These are phyloP conservation scores for Dictyostelium intermedium DNA, from an alignment of 78 protist genomes.

Conservation along the genomic window DNA sequence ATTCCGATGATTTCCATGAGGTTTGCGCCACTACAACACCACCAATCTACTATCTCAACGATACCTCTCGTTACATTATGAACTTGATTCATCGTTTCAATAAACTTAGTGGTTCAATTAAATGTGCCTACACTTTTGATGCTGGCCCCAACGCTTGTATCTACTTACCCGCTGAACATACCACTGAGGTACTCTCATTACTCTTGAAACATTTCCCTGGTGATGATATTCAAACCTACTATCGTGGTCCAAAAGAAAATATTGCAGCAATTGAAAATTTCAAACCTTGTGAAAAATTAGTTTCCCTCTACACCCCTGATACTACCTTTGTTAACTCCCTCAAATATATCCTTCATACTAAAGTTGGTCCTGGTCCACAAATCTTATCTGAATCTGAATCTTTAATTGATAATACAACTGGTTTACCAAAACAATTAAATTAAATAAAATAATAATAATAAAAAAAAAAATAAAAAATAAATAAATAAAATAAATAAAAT, in stretches of 20 bases:
- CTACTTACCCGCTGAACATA: conserved; percentile 54
- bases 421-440: conserved; percentile 38
- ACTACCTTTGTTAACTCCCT: conserved; percentile 13
- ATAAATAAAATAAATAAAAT: not conserved
- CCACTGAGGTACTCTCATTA: conserved; percentile 49
- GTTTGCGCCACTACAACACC: conserved; percentile 95
- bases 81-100: conserved; percentile 82
- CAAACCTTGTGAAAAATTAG: not conserved
- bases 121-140: conserved; percentile 98
- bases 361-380: conserved; percentile 72
- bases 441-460: conserved; percentile 7
- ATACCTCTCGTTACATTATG: conserved; percentile 85
- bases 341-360: conserved; percentile 65
- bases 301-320: conserved; percentile 24
- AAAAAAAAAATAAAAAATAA: not conserved
- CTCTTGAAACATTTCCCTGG: conserved; percentile 81
- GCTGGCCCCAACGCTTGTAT: conserved; percentile 99
- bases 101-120: conserved; percentile 6
- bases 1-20: conserved; percentile 56
- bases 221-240: conserved; percentile 18
- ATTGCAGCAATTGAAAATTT: not conserved
- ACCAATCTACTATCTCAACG: conserved; percentile 96
- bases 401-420: conserved; percentile 28
- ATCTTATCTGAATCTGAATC: conserved; percentile 37
- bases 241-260: conserved; percentile 19